These are phyloP conservation scores for Apiospora saccharicola DNA, from an alignment of 2,329 filamentous ascomycete genomes.

Conservation along the genomic window DNA sequence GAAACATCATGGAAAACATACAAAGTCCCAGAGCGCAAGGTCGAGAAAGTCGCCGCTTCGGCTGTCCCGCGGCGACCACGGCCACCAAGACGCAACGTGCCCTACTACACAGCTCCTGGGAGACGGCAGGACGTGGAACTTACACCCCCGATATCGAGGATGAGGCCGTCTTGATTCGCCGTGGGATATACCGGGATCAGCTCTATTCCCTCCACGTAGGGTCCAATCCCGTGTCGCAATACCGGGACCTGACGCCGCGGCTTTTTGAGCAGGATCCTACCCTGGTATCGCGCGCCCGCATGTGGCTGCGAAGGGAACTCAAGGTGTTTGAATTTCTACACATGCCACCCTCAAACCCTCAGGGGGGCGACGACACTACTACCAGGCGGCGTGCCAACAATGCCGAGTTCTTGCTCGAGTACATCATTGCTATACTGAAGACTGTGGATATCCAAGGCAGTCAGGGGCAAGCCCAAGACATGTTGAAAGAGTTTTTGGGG, in stretches of 20 bases:
- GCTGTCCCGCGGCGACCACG: not conserved
- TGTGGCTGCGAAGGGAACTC: conserved; percentile 84
- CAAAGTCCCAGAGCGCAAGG: conserved; percentile 49
- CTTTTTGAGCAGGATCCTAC: conserved; percentile 69
- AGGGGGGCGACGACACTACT: conserved; percentile 33
- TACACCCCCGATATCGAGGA: conserved; percentile 36
- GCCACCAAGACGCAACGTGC: conserved; percentile 24
- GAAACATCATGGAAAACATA: conserved; percentile 64
- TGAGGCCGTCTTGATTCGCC: conserved; percentile 63
- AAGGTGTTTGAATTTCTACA: conserved; percentile 81
- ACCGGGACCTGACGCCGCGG: conserved; percentile 74
- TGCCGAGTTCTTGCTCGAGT: conserved; percentile 85
- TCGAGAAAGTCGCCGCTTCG: conserved; percentile 1
- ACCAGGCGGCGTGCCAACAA: conserved; percentile 65
- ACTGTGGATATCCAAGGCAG: conserved; percentile 83
- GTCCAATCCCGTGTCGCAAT: conserved; percentile 78
- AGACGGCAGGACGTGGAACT: not conserved
- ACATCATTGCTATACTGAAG: conserved; percentile 83
- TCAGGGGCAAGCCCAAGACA: conserved; percentile 78
- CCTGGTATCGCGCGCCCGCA: conserved; percentile 77
- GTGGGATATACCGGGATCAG: conserved; percentile 74
- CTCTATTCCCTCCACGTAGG: conserved; percentile 85
- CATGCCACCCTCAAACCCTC: conserved; percentile 34
- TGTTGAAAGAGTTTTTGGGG: conserved; percentile 81
- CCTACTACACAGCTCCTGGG: conserved; percentile 22